phyloP scores from a whole-genome alignment of 306 rosid species.

The Myrica gale region DNA sequence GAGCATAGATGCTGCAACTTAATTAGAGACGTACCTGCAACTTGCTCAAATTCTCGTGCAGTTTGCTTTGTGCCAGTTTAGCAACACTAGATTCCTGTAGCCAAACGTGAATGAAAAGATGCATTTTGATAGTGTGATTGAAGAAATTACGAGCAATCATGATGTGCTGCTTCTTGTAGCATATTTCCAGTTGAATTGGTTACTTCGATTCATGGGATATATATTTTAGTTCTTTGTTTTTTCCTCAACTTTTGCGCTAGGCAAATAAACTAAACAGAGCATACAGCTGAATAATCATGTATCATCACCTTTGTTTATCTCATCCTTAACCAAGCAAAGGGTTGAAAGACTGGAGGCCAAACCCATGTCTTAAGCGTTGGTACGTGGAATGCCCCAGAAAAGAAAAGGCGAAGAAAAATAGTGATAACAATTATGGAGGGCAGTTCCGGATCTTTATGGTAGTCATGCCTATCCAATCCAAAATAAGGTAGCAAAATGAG shows the following conservation, averaged over 20 bases:
- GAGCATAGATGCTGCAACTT: neutral
- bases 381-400: neutral
- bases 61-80: conserved; percentile 62
- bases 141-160: neutral
- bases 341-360: neutral
- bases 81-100: conserved; percentile 64
- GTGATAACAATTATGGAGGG: neutral
- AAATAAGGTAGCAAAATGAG: neutral
- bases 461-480: neutral
- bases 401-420: neutral
- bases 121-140: neutral
- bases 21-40: conserved; percentile 48
- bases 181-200: no score
- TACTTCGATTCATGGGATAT: neutral
- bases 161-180: neutral
- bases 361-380: neutral
- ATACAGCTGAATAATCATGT: neutral
- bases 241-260: no score
- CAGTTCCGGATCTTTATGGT: neutral
- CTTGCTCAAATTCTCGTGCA: conserved; percentile 59
- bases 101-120: conserved; percentile 6
- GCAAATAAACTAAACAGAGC: neutral
- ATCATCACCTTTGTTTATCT: neutral
- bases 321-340: neutral
- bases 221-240: no score